Percentiles rank a stretch among this genome's conserved stretches.
These are phyloP conservation scores for Pseudogymnoascus sp. DNA, from an alignment of 2,329 filamentous ascomycete species.

Conservation along the genomic window DNA sequence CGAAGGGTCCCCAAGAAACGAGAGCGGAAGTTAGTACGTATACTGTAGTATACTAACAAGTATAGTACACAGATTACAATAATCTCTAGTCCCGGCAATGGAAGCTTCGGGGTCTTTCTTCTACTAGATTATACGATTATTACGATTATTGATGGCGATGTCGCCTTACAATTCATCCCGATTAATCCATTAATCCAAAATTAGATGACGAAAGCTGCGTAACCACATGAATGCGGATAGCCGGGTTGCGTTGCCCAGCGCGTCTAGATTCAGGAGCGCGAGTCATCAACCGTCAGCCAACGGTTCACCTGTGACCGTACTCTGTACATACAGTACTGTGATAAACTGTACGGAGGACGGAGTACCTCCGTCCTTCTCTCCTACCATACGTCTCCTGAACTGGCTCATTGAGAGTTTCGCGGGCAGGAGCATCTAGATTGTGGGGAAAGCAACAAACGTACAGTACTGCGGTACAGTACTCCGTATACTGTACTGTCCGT, in stretches of 20 bases:
- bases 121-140: neutral
- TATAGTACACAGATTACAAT: neutral
- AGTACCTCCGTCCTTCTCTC: neutral
- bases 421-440: neutral
- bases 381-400: neutral
- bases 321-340: neutral
- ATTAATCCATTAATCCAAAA: neutral
- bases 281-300: neutral
- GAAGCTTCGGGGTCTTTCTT: neutral
- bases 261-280: neutral
- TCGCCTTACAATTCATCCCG: neutral
- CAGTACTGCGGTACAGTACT: no score
- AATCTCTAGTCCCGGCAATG: neutral
- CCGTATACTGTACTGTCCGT: no score
- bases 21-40: neutral
- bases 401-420: neutral
- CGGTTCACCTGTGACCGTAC: neutral
- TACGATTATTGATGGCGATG: neutral
- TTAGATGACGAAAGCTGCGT: conserved; percentile 4
- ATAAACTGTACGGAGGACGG: neutral
- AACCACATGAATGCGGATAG: conserved; percentile 4
- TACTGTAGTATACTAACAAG: neutral
- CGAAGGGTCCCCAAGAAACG: neutral
- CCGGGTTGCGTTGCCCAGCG: neutral
- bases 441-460: neutral